Base-by-base conservation (phyloP, 2,329 filamentous ascomycete species). In the Thyridium curvatum region DNA sequence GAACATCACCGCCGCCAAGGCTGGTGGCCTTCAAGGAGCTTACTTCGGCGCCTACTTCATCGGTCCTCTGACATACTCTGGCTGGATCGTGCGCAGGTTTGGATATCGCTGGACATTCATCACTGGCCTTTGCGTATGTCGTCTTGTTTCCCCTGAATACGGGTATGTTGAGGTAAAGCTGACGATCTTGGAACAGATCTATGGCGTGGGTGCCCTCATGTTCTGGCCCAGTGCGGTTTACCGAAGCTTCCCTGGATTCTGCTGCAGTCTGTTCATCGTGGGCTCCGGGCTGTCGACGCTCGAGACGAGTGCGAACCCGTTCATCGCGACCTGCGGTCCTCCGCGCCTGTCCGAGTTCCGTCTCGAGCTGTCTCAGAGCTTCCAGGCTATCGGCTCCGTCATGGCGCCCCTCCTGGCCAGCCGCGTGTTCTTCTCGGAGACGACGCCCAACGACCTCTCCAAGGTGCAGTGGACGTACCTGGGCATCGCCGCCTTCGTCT, bases 381-480 rank as follows among this genome's bases (percentile, higher is more conserved):
- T 87, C 61, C 83, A 88, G 51, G 84, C 80, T 34, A 74, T 86
- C 34, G 83, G 83, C 17, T 80, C 80, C 8, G 78, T 86, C 34
- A 68, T 86, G 33, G 82, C 82, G 0, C 84, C 84, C 2, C 73
- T 86, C 0, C 66, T 88, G 6, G 84, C 80, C 36, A 82, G 79
- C 3, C 79, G 79, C 40, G 80, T 82, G 36, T 83, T 87, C 60
- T 87, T 87, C 62, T 74, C 71, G 37, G 70, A 74, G 31, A 66
- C 71, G 35, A 69, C 73, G 38, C 67, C 75, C 10, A 58, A 62
- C 8, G 74, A 75, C 3, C 65, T 86, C 3, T 69, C 69, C 46
- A 77, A 79, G 36, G 83, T 88, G 2, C 82, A 87, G 59, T 88
- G 79, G 76, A 79, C 84, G 0, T 87, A 87, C 47, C 71, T 86